Base-by-base conservation (phyloP, 768 basidiomycete species). In the Tremella yokohamensis region DNA sequence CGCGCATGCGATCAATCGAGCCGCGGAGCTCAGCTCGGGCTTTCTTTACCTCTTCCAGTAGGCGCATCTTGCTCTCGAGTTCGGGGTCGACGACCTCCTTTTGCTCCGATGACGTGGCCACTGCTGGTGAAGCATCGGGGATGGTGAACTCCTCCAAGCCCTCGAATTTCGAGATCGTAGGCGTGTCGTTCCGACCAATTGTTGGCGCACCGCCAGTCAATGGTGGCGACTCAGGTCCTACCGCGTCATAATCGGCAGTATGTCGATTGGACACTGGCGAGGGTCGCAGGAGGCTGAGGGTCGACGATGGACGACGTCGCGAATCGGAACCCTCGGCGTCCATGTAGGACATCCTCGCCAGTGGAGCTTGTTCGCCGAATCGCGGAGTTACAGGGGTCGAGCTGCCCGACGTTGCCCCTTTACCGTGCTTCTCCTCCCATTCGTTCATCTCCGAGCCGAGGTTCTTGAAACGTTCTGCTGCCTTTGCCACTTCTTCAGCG, bases 341-440 rank as follows among this genome's bases (percentile, higher is more conserved):
- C n/a, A 45, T 22, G 42, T 18, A 45, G 15, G 42, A 45, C n/a
- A 45, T n/a, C 22, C 42, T n/a, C 6, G 42, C n/a, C 22, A 6
- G 22, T 4, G 42, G 6, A 22, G 22, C 56, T 39, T 29, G 26
- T 8, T 65, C 57, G 6, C 40, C 51, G 40, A 22, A 47, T 44
- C 4, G 58, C 44, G 16, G 45, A 38, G 13, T 24, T 25, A 18
- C 38, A 12, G 45, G 15, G 6, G 42, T 50, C 40, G 58, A 61
- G 29, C 42, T 54, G 38, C 51, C 22, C 13, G 55, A 60, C 4
- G 57, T 48, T 18, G 56, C 40, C 2, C 79, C 83, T 40, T 82
- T 79, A 3, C 87, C 87, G 70, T 96, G 90, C 49, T 88, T 85
- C 65, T 81, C 84, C 72, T 94, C 91, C 93, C 93, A 97, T 57